Base-by-base conservation (phyloP, 371 early-diverging fungal species). In the Catenaria anguillulae region DNA sequence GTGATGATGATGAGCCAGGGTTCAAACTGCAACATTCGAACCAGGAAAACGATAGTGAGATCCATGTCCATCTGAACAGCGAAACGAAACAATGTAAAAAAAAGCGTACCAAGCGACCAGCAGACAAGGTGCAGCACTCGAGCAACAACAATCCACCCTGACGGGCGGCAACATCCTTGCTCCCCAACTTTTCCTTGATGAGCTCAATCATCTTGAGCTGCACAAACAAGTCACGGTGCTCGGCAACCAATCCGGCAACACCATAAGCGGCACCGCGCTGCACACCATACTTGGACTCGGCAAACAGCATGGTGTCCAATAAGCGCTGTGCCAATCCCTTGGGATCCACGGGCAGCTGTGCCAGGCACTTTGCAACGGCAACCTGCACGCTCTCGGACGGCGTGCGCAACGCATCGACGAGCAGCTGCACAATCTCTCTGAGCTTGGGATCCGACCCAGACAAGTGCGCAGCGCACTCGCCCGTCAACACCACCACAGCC, bases 201-300 rank as follows among this genome's bases (percentile, higher is more conserved):
- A 77, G 70, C 31, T 76, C 73, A 81, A 97, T 88, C 54, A 97
- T 78, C 50, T 77, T 73, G 71, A 75, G 90, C 63, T 87, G 88
- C 71, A 91, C 92, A 33, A 97, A 72, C 6, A 89, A 77, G 24
- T 82, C 75, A 48, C 93, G 86, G 37, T 85, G 78, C 8, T 95
- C 97, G 71, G 92, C 92, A 62, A 93, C 85, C 29, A 94, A 79
- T 56, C 94, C 97, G n/a, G 97, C 93, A 55, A 97, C 71, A 63
- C 97, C 98, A 69, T 88, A 97, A 3, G 98, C 98, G 24, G 90
- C 90, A 56, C 98, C 98, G 46, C 95, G 86, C 24, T 96, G 85
- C 56, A 82, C 79, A 24, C 89, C 91, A 68, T 93, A 97, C 69
- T 84, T 87, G 61, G 77, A 80, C 26, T 83, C 79, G 52, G 81